Conservation (phyloP, 2,329 filamentous ascomycete species). For the Xylaria sp. region DNA sequence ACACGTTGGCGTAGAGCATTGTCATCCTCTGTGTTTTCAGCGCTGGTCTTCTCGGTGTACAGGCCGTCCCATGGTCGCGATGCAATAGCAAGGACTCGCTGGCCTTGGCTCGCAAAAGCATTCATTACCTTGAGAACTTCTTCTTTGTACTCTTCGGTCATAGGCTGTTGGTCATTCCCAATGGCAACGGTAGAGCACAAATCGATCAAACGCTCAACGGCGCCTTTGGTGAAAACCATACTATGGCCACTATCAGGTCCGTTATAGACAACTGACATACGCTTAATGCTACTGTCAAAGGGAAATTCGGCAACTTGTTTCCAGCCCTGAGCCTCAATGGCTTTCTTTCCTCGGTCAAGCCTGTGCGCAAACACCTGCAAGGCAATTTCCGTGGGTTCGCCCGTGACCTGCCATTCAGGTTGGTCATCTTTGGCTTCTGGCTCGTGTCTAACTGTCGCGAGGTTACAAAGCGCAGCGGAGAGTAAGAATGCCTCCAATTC, state of each 20-base stretch:
- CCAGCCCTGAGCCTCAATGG: slow-evolving; percentile 65
- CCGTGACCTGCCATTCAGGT: slow-evolving; percentile 72
- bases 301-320: slow-evolving; percentile 76
- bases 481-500: slow-evolving; percentile 64
- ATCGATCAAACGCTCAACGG: slow-evolving; percentile 70
- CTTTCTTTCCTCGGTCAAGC: slow-evolving; percentile 69
- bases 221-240: slow-evolving; percentile 71
- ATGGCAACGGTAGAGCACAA: slow-evolving; percentile 63
- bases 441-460: slow-evolving; percentile 68
- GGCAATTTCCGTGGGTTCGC: slow-evolving; percentile 80
- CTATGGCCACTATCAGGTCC: slow-evolving; percentile 59
- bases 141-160: slow-evolving; percentile 64
- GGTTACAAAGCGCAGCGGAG: slow-evolving; percentile 73
- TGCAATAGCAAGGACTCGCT: slow-evolving; percentile 77
- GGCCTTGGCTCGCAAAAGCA: slow-evolving; percentile 71
- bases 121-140: slow-evolving; percentile 66
- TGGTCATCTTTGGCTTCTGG: slow-evolving; percentile 64
- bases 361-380: slow-evolving; percentile 80
- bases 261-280: slow-evolving; percentile 81
- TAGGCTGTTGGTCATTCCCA: slow-evolving; percentile 55
- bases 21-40: slow-evolving; percentile 50
- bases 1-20: slow-evolving; percentile 67
- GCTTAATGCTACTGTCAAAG: slow-evolving; percentile 83
- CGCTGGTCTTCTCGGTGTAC: slow-evolving; percentile 51
- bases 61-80: slow-evolving; percentile 69